phyloP scores from a whole-genome alignment of 805 yeast species.

The Metschnikowia aberdeeniae region DNA sequence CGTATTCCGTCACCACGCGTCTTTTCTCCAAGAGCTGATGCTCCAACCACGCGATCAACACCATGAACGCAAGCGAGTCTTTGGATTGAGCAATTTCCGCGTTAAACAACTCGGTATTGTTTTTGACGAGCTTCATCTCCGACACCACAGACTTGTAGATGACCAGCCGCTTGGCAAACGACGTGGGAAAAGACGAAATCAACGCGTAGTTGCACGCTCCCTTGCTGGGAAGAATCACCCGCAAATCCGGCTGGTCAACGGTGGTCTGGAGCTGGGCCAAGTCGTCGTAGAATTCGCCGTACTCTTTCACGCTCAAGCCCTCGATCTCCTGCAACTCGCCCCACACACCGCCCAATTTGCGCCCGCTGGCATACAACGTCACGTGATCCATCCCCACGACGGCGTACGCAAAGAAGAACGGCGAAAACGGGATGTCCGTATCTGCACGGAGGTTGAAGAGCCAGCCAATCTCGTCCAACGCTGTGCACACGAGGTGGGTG shows the following conservation, averaged over 20 bases:
- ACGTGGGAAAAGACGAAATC: slow-evolving; percentile 25
- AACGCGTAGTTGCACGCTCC: slow-evolving; percentile 31
- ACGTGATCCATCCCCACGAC: slow-evolving; percentile 34
- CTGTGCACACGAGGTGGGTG: slow-evolving; percentile 51
- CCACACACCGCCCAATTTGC: slow-evolving; percentile 34
- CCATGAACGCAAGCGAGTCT: slow-evolving; percentile 74
- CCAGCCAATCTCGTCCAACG: slow-evolving; percentile 91
- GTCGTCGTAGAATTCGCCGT: slow-evolving; percentile 57
- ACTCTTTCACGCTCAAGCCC: slow-evolving; percentile 43
- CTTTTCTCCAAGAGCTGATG: slow-evolving; percentile 41
- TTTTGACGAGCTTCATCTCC: slow-evolving; percentile 71
- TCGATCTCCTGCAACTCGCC: slow-evolving; percentile 24
- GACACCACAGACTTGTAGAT: slow-evolving; percentile 31
- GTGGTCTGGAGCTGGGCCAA: slow-evolving; percentile 30
- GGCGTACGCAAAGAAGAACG: slow-evolving; percentile 76
- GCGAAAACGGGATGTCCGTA: slow-evolving; percentile 75
- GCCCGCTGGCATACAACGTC: slow-evolving; percentile 51
- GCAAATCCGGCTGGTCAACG: slow-evolving; percentile 12
- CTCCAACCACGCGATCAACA: slow-evolving; percentile 83
- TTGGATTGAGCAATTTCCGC: slow-evolving; percentile 72
- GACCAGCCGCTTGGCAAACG: slow-evolving; percentile 23
- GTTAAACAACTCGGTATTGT: slow-evolving; percentile 64
- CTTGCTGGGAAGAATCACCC: slow-evolving; percentile 32
- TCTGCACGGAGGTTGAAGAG: slow-evolving; percentile 75
- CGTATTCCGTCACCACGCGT: slow-evolving; percentile 52